phyloP scores from a whole-genome alignment of 805 yeast genomes.

The Ogataea saltuana region DNA sequence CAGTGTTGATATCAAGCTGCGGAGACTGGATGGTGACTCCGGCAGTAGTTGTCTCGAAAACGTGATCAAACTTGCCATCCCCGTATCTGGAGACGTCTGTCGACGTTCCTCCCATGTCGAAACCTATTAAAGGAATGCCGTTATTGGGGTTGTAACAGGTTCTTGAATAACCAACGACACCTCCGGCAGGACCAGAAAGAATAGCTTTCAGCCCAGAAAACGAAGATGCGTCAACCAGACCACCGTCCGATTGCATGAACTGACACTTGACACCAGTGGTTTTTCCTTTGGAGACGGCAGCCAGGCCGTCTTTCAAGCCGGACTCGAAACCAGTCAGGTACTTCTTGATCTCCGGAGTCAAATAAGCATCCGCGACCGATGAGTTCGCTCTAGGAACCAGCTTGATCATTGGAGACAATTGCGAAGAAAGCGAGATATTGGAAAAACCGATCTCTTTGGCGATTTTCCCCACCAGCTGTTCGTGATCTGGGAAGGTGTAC shows the following conservation, averaged over 20 bases:
- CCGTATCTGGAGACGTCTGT: conserved; percentile 80
- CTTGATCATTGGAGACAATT: conserved; percentile 78
- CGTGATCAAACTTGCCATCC: conserved; percentile 67
- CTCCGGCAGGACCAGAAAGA: conserved; percentile 96
- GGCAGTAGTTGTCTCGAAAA: conserved; percentile 81
- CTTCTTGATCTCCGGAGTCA: conserved; percentile 74
- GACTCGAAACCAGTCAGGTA: conserved; percentile 61
- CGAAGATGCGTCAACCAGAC: conserved; percentile 77
- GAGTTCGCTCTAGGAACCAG: conserved; percentile 75
- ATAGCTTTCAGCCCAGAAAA: conserved; percentile 90
- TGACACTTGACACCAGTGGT: conserved; percentile 55
- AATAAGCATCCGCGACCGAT: conserved; percentile 77
- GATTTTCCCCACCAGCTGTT: conserved; percentile 53
- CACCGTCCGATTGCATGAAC: conserved; percentile 98
- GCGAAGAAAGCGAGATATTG: conserved; percentile 67
- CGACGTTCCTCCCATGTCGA: conserved; percentile 92
- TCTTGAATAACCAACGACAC: conserved; percentile 88
- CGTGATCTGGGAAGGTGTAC: conserved; percentile 73
- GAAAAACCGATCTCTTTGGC: conserved; percentile 68
- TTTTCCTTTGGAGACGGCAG: conserved; percentile 34
- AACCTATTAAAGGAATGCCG: conserved; percentile 68
- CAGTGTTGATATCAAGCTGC: conserved; percentile 77
- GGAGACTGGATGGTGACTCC: conserved; percentile 84
- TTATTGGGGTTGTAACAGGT: conserved; percentile 68
- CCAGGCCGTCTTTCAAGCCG: conserved; percentile 58